phyloP scores from a whole-genome alignment of 2,329 filamentous ascomycete species.

The Verticillium alfalfae region DNA sequence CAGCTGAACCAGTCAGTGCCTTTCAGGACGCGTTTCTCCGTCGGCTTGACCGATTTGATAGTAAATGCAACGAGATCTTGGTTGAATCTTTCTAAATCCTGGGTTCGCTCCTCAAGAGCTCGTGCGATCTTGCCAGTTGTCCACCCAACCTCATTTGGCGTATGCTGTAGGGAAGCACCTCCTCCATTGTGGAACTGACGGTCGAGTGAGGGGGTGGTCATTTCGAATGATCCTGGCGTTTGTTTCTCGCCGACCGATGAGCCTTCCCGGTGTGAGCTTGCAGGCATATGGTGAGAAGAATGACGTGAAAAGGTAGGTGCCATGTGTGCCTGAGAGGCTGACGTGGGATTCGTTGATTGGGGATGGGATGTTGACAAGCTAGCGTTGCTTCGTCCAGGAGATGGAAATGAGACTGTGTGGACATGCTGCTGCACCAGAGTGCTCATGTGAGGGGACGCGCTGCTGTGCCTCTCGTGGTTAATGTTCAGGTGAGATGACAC shows the following conservation, averaged over 20 bases:
- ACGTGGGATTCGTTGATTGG: neutral
- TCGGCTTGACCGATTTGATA: constrained; percentile 36
- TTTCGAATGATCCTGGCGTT: neutral
- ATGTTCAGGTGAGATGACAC: neutral
- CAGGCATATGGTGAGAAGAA: neutral
- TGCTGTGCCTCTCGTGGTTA: neutral
- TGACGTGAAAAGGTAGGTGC: neutral
- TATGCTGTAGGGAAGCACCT: constrained; percentile 4
- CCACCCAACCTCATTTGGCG: constrained; percentile 31
- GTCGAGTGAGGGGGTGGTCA: constrained; percentile 8
- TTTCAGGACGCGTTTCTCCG: constrained; percentile 31
- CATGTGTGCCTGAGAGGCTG: neutral
- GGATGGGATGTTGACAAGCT: neutral
- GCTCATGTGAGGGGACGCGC: neutral
- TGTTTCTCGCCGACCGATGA: neutral
- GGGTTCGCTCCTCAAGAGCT: constrained; percentile 30
- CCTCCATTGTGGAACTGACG: constrained; percentile 1
- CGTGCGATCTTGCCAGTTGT: constrained; percentile 35
- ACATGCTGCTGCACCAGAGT: neutral
- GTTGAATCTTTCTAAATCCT: constrained; percentile 39
- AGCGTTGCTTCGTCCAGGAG: neutral
- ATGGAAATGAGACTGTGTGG: neutral
- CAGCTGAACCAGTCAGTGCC: constrained; percentile 43
- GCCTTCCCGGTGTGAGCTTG: neutral
- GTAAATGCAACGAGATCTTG: constrained; percentile 37